Evolutionary conservation across 805 yeast genomes (phyloP), one percentile per base, ranked within the genome.

Genomic region (Metschnikowia aberdeeniae): DNA sequence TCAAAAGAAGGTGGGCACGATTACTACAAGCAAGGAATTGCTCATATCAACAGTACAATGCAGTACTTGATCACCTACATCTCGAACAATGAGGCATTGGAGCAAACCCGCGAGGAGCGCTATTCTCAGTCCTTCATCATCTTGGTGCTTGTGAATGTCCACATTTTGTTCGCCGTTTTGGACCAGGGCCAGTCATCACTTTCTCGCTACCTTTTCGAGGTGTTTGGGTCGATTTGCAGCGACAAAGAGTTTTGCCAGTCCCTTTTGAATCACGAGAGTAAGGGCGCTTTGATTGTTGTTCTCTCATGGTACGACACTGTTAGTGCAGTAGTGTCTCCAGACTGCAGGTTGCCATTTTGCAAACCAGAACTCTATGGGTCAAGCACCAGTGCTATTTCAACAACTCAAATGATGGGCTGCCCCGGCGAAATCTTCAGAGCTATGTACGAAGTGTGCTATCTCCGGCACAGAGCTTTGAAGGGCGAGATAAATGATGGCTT

Each of bases 291-390:
- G 1, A 62, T 76, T 26, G 72, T 77, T 6, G 78, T 76, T n/a
- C 55, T 79, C 12, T 72, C 81, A 0, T 79, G 84, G 84, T 78
- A 75, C 56, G 84, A 79, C 51, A 78, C 83, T 0, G 75, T 78
- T 4, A 63, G 77, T 26, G 80, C 83, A 1, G 61, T 79, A 11
- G 77, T 75, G 1, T 76, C 82, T 0, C 78, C 82, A 1, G 83
- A 78, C 57, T 77, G 78, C 51, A 59, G 84, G 13, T 54, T 77
- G 27, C 83, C 84, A 0, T 77, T 63, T 45, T 77, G 81, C 58
- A 71, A 67, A 26, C 73, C 76, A 8, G 68, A 61, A 14, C 78
- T 82, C 81, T 78, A 76, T 51, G 83, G 83, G 2, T 49, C 63
- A 4, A 60, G 66, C 7, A 66, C 58, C 24, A 73, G 69, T 45